phyloP scores from a whole-genome alignment of 176 grass and related monocot species.

The Phoenix dactylifera region DNA sequence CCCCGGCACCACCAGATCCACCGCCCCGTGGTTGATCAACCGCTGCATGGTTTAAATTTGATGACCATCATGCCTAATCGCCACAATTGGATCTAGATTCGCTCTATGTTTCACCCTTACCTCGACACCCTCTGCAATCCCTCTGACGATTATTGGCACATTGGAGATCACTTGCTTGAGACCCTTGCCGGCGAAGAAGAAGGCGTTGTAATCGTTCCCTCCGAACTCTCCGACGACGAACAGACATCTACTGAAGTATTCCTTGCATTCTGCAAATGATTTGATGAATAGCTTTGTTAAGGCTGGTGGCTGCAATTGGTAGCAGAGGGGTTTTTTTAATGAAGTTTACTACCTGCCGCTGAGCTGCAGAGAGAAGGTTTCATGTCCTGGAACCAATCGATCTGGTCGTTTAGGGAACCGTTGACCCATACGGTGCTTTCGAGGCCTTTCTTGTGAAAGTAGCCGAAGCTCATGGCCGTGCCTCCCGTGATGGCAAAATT shows the following conservation, averaged over 20 bases:
- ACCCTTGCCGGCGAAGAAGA: slow-evolving; percentile 41
- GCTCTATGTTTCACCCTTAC: too few species aligned
- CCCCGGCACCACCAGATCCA: slow-evolving; percentile 75
- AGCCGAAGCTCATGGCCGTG: slow-evolving; percentile 69
- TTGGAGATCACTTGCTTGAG: slow-evolving; percentile 37
- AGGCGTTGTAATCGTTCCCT: slow-evolving; percentile 79
- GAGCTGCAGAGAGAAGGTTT: slow-evolving; percentile 55
- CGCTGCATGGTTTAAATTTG: slow-evolving; percentile 17
- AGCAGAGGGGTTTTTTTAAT: background rate
- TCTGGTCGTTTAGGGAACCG: slow-evolving; percentile 50
- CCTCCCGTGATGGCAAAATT: slow-evolving; percentile 93
- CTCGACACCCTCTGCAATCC: slow-evolving; percentile 35
- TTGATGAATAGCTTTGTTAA: background rate
- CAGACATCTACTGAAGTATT: slow-evolving; percentile 35
- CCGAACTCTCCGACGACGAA: slow-evolving; percentile 69
- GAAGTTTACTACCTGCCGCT: slow-evolving; percentile 33
- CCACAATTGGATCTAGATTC: too few species aligned
- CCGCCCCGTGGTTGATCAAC: slow-evolving; percentile 48
- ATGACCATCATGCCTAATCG: too few species aligned
- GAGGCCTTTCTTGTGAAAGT: slow-evolving; percentile 55
- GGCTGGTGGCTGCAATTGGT: background rate
- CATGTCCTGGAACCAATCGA: slow-evolving; percentile 69
- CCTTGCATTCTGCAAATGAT: slow-evolving; percentile 40
- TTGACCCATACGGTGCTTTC: slow-evolving; percentile 63
- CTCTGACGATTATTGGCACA: slow-evolving; percentile 39